phyloP scores from a whole-genome alignment of 306 rosid genomes.

The Styphnolobium japonicum region DNA sequence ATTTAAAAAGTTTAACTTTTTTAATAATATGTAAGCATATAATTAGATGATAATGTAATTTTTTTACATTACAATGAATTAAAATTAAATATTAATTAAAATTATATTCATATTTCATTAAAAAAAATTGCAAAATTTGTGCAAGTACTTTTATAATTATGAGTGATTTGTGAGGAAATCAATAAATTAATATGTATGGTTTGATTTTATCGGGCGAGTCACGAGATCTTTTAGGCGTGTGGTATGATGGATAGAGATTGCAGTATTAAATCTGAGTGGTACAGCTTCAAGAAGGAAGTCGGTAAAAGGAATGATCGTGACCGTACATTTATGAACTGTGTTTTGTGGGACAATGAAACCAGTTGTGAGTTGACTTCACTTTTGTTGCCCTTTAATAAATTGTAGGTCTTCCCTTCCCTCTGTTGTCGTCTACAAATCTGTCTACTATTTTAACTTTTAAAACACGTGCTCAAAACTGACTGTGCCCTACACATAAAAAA shows the following conservation, averaged over 20 bases:
- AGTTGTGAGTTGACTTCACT: slow-evolving; percentile 22
- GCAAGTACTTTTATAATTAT: too few relatives aligned
- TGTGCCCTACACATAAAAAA: not conserved
- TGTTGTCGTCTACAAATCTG: not conserved
- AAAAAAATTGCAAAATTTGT: too few relatives aligned
- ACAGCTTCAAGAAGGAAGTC: not conserved
- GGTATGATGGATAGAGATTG: not conserved
- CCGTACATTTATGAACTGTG: slow-evolving; percentile 21
- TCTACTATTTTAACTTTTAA: not conserved
- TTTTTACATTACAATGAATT: too few relatives aligned
- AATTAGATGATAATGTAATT: too few relatives aligned
- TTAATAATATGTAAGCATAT: too few relatives aligned
- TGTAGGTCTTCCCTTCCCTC: not conserved
- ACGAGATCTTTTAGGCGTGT: not conserved
- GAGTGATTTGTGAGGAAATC: not conserved
- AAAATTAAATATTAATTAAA: too few relatives aligned
- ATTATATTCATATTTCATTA: too few relatives aligned
- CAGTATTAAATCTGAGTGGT: not conserved
- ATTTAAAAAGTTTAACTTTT: too few relatives aligned
- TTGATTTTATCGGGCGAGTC: not conserved
- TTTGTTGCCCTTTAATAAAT: not conserved
- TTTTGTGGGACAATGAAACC: not conserved
- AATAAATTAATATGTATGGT: not conserved
- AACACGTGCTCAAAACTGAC: slow-evolving; percentile 2
- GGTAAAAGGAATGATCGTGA: slow-evolving; percentile 25